These are phyloP conservation scores for Avena atlantica DNA, from an alignment of 176 grass and related monocot genomes.

Conservation along the genomic window DNA sequence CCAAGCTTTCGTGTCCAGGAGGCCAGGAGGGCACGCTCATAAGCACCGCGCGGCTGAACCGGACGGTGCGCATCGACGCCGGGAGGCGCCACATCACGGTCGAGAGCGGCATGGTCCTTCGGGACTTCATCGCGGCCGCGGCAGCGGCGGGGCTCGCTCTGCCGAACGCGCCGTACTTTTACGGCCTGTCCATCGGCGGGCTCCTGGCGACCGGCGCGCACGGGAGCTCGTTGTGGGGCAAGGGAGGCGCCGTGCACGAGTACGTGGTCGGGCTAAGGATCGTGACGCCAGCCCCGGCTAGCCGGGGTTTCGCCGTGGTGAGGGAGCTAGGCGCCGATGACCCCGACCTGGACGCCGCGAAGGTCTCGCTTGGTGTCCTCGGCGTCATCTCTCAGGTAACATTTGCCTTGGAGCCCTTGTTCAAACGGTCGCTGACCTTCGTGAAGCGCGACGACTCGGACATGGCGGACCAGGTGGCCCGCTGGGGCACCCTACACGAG, in stretches of 20 bases:
- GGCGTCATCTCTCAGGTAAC: not conserved
- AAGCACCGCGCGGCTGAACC: conserved; percentile 41
- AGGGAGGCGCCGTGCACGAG: conserved; percentile 6
- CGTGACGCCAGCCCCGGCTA: not conserved
- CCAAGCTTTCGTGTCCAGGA: conserved; percentile 46
- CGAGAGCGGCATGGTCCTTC: conserved; percentile 21
- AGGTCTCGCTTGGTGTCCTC: not conserved
- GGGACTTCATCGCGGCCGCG: conserved; percentile 49
- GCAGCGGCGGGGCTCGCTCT: conserved; percentile 48
- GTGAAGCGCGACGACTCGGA: not conserved
- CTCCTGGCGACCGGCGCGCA: conserved; percentile 54
- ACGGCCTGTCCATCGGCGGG: conserved; percentile 57
- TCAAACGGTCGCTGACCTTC: not conserved
- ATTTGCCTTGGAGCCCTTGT: not conserved
- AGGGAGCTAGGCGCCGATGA: not conserved
- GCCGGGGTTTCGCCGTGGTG: not conserved
- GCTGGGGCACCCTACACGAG: too few relatives aligned
- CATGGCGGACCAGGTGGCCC: not conserved
- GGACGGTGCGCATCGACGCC: conserved; percentile 26
- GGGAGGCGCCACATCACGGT: not conserved
- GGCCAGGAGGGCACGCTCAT: conserved; percentile 39
- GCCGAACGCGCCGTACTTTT: conserved; percentile 61
- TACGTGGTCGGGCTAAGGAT: not conserved
- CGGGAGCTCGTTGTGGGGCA: not conserved
- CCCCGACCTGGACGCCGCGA: not conserved